Percentiles rank a stretch among this genome's conserved stretches.
These are phyloP conservation scores for Tagetes erecta DNA, from an alignment of 129 eudicot genomes.

Conservation along the genomic window DNA sequence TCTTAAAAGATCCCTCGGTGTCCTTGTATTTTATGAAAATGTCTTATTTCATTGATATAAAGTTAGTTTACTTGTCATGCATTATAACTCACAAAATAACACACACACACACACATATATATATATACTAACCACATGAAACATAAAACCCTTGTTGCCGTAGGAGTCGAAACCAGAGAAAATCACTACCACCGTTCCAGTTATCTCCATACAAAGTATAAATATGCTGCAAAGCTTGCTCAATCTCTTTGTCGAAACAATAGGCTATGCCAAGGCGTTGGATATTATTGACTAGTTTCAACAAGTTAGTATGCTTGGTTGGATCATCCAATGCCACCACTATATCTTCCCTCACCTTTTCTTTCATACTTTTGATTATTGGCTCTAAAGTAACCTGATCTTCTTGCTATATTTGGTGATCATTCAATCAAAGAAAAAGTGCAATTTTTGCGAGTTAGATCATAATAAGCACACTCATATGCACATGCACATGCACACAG, in stretches of 20 bases:
- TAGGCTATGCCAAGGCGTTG: neutral
- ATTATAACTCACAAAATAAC: neutral
- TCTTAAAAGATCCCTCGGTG: neutral
- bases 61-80: neutral
- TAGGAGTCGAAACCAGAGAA: slow-evolving; percentile 5
- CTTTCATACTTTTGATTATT: neutral
- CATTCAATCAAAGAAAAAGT: neutral
- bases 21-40: neutral
- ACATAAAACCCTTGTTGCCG: slow-evolving; percentile 8
- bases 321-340: neutral
- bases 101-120: too few relatives aligned
- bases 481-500: neutral
- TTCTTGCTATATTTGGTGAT: neutral
- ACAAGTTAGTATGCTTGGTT: neutral
- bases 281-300: neutral
- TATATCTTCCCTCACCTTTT: neutral
- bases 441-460: neutral
- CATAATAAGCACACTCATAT: neutral
- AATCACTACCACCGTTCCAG: neutral
- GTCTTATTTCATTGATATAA: neutral
- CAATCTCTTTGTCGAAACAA: neutral
- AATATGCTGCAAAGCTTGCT: slow-evolving; percentile 2
- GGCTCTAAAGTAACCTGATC: neutral
- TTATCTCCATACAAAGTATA: neutral
- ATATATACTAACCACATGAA: neutral